Evolutionary conservation across 805 yeast species (phyloP), one percentile per base, ranked within the genome.

Genomic region (Starmera quercuum): DNA sequence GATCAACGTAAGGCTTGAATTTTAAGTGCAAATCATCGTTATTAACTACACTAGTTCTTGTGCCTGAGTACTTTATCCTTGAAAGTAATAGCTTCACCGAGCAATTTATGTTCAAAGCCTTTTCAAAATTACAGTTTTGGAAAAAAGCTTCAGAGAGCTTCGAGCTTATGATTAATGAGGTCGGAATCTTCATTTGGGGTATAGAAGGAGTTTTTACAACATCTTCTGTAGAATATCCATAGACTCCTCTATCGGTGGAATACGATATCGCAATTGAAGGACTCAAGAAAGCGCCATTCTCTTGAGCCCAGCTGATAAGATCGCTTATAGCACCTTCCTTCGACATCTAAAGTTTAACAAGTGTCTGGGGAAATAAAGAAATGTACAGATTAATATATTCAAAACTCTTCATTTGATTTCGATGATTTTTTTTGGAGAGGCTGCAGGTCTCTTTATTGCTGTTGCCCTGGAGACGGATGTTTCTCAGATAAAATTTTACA

Each of bases 1-100:
- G 56, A 23, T 65, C 58, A 20, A 78, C 53, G 42, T 78, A 78
- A 2, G 74, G 70, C 17, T 34, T 30, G 37, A 61, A 64, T 33
- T 57, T 54, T 20, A 37, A 33, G 7, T 49, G 51, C 4, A 59
- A n/a, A 24, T 59, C 45, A 4, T 13, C 35, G 4, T 34, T 42
- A 16, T 32, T 32, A 12, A 31, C 40, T 13, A 13, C 39, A 5
- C 34, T 45, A 25, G 14, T 37, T 21, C 16, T 25, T 14, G 18
- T 25, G 9, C 51, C 59, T 10, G 31, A 51, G 40, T 56, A 71
- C 41, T 59, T 70, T 38, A 71, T 33, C 34, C 63, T 65, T 0
- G 73, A 65, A 5, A 71, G 31, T 0, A 68, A 36, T 5, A 71
- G 41, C 30, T 66, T 60, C 19, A 64, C 35, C 29, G 58, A 52